These are phyloP conservation scores for Cercospora sojina DNA, from an alignment of 2,329 filamentous ascomycete species.

Conservation along the genomic window DNA sequence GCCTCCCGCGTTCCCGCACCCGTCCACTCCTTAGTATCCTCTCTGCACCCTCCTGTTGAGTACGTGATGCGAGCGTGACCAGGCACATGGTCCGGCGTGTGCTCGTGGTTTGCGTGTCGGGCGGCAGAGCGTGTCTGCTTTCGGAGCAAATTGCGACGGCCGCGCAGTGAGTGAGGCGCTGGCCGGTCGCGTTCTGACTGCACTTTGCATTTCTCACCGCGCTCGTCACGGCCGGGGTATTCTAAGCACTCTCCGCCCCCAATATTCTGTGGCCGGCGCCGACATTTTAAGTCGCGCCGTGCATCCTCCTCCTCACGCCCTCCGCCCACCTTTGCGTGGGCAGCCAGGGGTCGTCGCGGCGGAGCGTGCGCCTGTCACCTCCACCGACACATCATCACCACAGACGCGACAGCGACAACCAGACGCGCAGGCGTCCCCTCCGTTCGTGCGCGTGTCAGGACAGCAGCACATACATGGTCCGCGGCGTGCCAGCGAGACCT, in stretches of 20 bases:
- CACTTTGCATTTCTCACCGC: constrained; percentile 16
- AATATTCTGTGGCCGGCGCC: constrained; percentile 17
- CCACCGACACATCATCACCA: background rate
- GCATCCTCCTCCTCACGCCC: constrained; percentile 16
- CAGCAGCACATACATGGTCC: constrained; percentile 10
- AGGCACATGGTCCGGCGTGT: constrained; percentile 22
- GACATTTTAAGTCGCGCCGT: constrained; percentile 30
- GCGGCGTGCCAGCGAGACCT: constrained; percentile 14
- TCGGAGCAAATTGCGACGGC: constrained; percentile 26
- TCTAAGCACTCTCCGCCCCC: constrained; percentile 16
- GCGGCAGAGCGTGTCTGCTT: constrained; percentile 21
- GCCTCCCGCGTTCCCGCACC: constrained; percentile 8
- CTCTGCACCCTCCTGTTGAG: constrained; percentile 17
- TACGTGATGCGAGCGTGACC: constrained; percentile 28
- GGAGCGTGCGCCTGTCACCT: constrained; percentile 9
- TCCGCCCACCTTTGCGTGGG: constrained; percentile 11
- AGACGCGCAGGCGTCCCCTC: constrained; percentile 7
- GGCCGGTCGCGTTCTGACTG: constrained; percentile 17
- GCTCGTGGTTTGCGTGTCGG: constrained; percentile 20
- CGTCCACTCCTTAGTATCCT: constrained; percentile 15
- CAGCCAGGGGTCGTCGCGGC: constrained; percentile 16
- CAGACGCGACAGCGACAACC: background rate
- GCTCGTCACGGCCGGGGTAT: constrained; percentile 17
- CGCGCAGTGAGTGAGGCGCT: constrained; percentile 9
- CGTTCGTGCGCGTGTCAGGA: constrained; percentile 5